Percentiles rank a stretch among this genome's conserved stretches.
Evolutionary conservation across 2,329 filamentous ascomycete genomes (phyloP).

Genomic region (Xenoacremonium recifei): DNA sequence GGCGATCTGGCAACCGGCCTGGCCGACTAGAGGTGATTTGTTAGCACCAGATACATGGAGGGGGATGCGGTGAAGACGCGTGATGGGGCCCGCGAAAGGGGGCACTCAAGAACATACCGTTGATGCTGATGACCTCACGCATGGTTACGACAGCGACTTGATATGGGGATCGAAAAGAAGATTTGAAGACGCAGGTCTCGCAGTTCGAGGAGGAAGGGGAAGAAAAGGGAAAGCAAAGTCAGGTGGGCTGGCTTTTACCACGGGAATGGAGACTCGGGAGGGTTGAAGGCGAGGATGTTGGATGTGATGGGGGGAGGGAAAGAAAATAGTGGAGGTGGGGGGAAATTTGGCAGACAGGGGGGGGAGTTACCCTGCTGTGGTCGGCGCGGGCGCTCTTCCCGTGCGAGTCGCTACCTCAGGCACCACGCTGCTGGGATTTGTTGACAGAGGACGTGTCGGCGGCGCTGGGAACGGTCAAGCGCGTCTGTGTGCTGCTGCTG

Average conservation of each 20-base stretch:
- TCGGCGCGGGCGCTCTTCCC: no score
- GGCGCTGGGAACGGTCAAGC: conserved; percentile 35
- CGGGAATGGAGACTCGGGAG: conserved; percentile 24
- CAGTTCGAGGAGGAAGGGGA: conserved; percentile 26
- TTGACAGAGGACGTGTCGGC: conserved; percentile 36
- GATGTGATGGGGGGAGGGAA: conserved; percentile 25
- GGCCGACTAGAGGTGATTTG: conserved; percentile 73
- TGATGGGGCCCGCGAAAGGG: conserved; percentile 30
- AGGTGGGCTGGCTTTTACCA: conserved; percentile 26
- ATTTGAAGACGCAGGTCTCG: conserved; percentile 10
- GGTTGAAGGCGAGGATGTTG: conserved; percentile 21
- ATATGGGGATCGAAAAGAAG: conserved; percentile 21
- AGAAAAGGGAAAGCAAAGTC: conserved; percentile 29
- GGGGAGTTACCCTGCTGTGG: no score
- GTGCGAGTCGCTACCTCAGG: conserved; percentile 4
- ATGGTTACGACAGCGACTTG: conserved; percentile 58
- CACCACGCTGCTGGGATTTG: conserved; percentile 35
- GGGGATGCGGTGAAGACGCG: conserved; percentile 44
- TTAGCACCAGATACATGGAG: conserved; percentile 44
- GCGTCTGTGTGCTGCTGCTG: conserved; percentile 26
- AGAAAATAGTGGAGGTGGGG: conserved; percentile 47
- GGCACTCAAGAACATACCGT: conserved; percentile 65
- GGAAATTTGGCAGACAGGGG: conserved; percentile 44
- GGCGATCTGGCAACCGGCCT: conserved; percentile 99
- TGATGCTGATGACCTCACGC: conserved; percentile 99